phyloP scores from a whole-genome alignment of 2,329 filamentous ascomycete genomes.

The Elsinoe batatas region DNA sequence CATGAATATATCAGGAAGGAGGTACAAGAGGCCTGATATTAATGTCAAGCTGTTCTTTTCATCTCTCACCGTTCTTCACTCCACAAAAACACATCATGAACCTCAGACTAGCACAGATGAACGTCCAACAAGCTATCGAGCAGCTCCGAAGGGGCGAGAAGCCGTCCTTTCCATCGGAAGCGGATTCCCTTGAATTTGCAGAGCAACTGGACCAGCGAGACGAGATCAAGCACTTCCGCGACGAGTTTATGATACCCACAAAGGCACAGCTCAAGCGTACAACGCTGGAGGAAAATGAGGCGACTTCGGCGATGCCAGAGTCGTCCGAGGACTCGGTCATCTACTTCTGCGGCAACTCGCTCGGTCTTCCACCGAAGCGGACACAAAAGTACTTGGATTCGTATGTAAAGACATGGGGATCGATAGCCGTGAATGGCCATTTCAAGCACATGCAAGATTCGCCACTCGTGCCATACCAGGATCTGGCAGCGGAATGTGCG shows the following conservation, averaged over 20 bases:
- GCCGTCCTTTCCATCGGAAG: constrained; percentile 19
- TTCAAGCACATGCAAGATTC: constrained; percentile 61
- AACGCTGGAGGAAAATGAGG: constrained; percentile 32
- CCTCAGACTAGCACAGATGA: constrained; percentile 18
- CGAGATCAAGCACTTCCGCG: constrained; percentile 37
- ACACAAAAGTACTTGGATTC: constrained; percentile 57
- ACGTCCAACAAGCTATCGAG: constrained; percentile 18
- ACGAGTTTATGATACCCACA: constrained; percentile 69
- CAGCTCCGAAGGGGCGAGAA: constrained; percentile 21
- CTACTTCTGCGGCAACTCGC: constrained; percentile 84
- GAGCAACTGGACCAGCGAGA: constrained; percentile 22
- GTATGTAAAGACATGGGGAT: constrained; percentile 75
- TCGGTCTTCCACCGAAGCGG: constrained; percentile 69
- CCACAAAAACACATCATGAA: neutral
- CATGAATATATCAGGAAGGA: constrained; percentile 7
- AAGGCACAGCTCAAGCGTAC: constrained; percentile 60
- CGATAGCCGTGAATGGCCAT: constrained; percentile 75
- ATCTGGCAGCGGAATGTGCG: constrained; percentile 66
- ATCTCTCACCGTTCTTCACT: neutral
- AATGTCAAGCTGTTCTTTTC: constrained; percentile 3
- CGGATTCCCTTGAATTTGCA: constrained; percentile 17
- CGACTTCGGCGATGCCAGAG: constrained; percentile 20
- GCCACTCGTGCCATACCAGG: constrained; percentile 61
- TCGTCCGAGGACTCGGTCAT: constrained; percentile 41
- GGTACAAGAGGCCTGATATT: neutral